These are phyloP conservation scores for Cyberlindnera mycetangii DNA, from an alignment of 805 yeast genomes.

Conservation along the genomic window DNA sequence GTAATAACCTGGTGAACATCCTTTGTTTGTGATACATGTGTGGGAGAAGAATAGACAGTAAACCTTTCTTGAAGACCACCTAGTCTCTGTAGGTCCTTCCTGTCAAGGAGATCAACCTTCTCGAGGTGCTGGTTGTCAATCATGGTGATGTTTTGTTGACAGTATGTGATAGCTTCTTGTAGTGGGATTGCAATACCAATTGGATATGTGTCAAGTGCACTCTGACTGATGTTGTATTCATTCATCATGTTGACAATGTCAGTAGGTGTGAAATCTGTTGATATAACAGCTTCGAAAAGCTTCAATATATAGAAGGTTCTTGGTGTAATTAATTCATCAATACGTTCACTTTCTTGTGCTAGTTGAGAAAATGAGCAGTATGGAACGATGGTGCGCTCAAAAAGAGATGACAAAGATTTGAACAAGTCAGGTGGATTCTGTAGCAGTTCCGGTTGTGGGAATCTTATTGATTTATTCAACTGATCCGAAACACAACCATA, in stretches of 20 bases:
- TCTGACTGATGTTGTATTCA: conserved; percentile 48
- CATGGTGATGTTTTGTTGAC: conserved; percentile 50
- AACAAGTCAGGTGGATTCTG: conserved; percentile 60
- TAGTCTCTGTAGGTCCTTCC: conserved; percentile 53
- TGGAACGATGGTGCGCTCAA: conserved; percentile 42
- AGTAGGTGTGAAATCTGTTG: conserved; percentile 46
- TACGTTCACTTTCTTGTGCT: conserved; percentile 55
- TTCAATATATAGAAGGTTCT: conserved; percentile 57
- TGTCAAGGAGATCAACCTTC: conserved; percentile 57
- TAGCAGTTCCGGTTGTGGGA: conserved; percentile 35
- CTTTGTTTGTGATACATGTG: conserved; percentile 28
- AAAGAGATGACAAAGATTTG: conserved; percentile 52
- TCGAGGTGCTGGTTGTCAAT: conserved; percentile 41
- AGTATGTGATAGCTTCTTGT: conserved; percentile 54
- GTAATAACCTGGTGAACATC: conserved; percentile 41
- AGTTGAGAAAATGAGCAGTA: conserved; percentile 66
- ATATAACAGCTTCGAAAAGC: conserved; percentile 60
- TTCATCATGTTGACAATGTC: conserved; percentile 63
- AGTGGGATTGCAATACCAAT: conserved; percentile 68
- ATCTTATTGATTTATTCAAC: conserved; percentile 39
- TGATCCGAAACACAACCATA: conserved; percentile 39
- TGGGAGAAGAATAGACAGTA: not conserved
- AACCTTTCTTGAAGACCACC: not conserved
- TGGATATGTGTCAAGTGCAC: conserved; percentile 67
- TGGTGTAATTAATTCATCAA: conserved; percentile 64